These are phyloP conservation scores for Anethum foeniculum DNA, from an alignment of 140 eudicot genomes.

Conservation along the genomic window DNA sequence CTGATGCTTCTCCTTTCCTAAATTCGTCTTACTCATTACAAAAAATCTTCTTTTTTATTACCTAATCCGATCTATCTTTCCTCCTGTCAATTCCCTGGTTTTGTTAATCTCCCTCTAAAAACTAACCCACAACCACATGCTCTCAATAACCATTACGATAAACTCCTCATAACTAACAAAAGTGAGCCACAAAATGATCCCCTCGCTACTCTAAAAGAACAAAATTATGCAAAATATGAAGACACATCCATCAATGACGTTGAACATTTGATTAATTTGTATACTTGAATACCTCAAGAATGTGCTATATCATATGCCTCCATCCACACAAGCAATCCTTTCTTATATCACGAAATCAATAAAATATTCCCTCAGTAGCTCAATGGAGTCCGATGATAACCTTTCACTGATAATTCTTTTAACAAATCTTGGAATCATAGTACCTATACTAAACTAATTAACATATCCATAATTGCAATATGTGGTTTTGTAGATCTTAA, in stretches of 20 bases:
- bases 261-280: neutral
- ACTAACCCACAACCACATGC: neutral
- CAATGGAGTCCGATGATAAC: neutral
- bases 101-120: neutral
- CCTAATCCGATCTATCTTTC: neutral
- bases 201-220: neutral
- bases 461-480: neutral
- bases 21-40: neutral
- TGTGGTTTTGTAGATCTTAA: neutral
- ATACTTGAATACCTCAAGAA: too few species aligned
- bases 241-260: neutral
- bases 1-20: neutral
- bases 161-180: neutral
- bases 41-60: neutral
- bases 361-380: too few species aligned
- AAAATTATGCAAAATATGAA: neutral
- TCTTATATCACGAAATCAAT: too few species aligned
- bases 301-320: neutral
- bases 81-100: neutral
- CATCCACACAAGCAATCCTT: too few species aligned
- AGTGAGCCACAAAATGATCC: neutral
- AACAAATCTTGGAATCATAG: too few species aligned
- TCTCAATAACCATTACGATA: neutral
- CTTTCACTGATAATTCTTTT: too few species aligned
- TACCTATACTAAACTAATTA: too few species aligned